Percentiles rank a stretch among this genome's conserved stretches.
Conservation (phyloP, 2,329 filamentous ascomycete genomes). For the Penicillium sp. region DNA sequence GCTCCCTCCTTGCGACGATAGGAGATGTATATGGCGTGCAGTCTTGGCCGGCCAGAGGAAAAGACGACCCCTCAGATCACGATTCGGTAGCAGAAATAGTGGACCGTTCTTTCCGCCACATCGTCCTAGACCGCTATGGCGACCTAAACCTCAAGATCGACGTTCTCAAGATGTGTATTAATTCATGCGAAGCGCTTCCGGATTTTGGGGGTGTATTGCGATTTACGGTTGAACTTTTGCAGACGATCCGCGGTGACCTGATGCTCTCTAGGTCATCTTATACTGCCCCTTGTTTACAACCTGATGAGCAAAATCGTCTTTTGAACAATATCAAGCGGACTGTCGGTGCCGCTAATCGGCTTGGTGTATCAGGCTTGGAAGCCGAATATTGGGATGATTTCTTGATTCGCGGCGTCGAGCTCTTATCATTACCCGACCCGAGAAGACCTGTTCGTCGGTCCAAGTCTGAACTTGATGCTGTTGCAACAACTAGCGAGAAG, state of each 20-base stretch:
- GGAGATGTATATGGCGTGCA: constrained; percentile 49
- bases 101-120: constrained; percentile 52
- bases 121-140: constrained; percentile 66
- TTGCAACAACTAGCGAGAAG: constrained; percentile 44
- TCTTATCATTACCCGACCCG: constrained; percentile 66
- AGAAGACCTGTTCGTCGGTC: constrained; percentile 70
- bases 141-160: constrained; percentile 82
- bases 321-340: constrained; percentile 85
- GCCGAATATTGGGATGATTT: constrained; percentile 99
- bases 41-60: constrained; percentile 41
- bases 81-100: constrained; percentile 46
- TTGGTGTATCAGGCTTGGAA: constrained; percentile 71
- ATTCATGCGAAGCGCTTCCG: constrained; percentile 89
- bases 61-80: constrained; percentile 33
- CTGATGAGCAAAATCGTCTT: constrained; percentile 85
- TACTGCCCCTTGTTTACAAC: constrained; percentile 70
- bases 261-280: constrained; percentile 73
- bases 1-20: constrained; percentile 42
- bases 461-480: constrained; percentile 55
- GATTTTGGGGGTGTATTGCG: constrained; percentile 89
- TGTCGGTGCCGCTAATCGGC: constrained; percentile 72
- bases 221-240: constrained; percentile 82
- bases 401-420: constrained; percentile 75
- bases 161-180: constrained; percentile 85
- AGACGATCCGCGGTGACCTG: constrained; percentile 75